Evolutionary conservation across 2,329 filamentous ascomycete species (phyloP).

Genomic region (Knoxdaviesia capensis): DNA sequence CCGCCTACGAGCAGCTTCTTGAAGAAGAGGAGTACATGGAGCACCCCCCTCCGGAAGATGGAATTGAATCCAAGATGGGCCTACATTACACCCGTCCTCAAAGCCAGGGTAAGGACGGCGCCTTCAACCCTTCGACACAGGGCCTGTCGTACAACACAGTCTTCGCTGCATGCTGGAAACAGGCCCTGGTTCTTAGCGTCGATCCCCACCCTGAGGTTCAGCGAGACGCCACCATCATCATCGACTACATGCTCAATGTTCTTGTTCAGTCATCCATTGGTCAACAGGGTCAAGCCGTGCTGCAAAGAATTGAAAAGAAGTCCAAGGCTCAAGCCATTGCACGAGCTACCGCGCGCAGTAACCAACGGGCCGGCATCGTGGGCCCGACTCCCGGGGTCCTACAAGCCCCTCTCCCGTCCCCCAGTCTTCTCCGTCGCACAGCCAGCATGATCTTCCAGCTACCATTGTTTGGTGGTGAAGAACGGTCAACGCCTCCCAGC

Average conservation of each 20-base stretch:
- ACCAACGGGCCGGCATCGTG: slow-evolving; percentile 21
- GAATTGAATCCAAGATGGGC: slow-evolving; percentile 38
- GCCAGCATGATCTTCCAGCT: slow-evolving; percentile 40
- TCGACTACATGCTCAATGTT: slow-evolving; percentile 66
- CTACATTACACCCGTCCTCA: slow-evolving; percentile 38
- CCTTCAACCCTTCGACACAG: slow-evolving; percentile 33
- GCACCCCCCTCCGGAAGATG: slow-evolving; percentile 33
- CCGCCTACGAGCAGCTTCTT: slow-evolving; percentile 73
- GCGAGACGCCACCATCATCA: slow-evolving; percentile 61
- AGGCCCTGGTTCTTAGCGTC: slow-evolving; percentile 72
- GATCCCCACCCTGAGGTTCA: slow-evolving; percentile 92
- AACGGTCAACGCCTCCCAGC: slow-evolving; percentile 16
- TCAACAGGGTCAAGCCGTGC: slow-evolving; percentile 45
- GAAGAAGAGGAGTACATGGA: slow-evolving; percentile 59
- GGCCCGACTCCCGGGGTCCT: slow-evolving; percentile 15
- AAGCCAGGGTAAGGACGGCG: slow-evolving; percentile 34
- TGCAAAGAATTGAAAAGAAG: slow-evolving; percentile 41
- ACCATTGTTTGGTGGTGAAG: slow-evolving; percentile 31
- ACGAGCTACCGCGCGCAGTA: slow-evolving; percentile 6
- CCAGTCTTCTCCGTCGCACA: slow-evolving; percentile 40
- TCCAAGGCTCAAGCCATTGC: slow-evolving; percentile 18
- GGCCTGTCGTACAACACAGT: slow-evolving; percentile 69
- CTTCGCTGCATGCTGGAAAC: slow-evolving; percentile 87
- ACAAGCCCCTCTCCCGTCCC: slow-evolving; percentile 27
- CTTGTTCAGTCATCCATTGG: slow-evolving; percentile 63